Percentiles rank a stretch among this genome's conserved stretches.
Evolutionary conservation across 1,139 yeast genomes (phyloP).

Genomic region (Suhomyces choctaworum): DNA sequence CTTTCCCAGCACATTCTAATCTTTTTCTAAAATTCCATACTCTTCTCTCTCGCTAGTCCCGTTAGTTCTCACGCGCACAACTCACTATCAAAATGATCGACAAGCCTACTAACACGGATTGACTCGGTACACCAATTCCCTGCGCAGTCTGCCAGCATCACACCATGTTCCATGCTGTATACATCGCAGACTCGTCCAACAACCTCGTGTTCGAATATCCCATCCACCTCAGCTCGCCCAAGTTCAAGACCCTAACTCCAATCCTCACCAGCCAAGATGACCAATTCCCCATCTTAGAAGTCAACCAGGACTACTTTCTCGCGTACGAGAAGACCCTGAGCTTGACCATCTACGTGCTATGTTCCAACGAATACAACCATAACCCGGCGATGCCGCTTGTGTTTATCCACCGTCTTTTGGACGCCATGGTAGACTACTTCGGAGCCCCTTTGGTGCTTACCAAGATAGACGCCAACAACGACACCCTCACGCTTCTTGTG

Average conservation of each 20-base stretch:
- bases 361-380: conserved; percentile 18
- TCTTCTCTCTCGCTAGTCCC: too few relatives aligned
- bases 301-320: conserved; percentile 32
- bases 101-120: too few relatives aligned
- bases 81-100: not conserved
- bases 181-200: conserved; percentile 58
- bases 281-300: conserved; percentile 24
- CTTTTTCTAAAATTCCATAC: too few relatives aligned
- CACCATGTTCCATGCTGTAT: conserved; percentile 53
- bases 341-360: conserved; percentile 31
- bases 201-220: conserved; percentile 60
- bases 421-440: conserved; percentile 58
- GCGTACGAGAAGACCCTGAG: conserved; percentile 25
- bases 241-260: conserved; percentile 38
- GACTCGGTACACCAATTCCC: too few relatives aligned
- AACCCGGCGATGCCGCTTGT: conserved; percentile 58
- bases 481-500: conserved; percentile 56
- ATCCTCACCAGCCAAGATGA: conserved; percentile 9
- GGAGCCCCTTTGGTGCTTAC: conserved; percentile 56
- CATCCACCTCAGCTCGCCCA: conserved; percentile 51
- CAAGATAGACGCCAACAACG: conserved; percentile 65
- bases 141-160: too few relatives aligned
- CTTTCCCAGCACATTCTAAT: too few relatives aligned
- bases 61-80: not conserved
- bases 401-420: conserved; percentile 53